Base-by-base conservation (phyloP, 169 alveolate species). In the Cryptosporidium ubiquitum region DNA sequence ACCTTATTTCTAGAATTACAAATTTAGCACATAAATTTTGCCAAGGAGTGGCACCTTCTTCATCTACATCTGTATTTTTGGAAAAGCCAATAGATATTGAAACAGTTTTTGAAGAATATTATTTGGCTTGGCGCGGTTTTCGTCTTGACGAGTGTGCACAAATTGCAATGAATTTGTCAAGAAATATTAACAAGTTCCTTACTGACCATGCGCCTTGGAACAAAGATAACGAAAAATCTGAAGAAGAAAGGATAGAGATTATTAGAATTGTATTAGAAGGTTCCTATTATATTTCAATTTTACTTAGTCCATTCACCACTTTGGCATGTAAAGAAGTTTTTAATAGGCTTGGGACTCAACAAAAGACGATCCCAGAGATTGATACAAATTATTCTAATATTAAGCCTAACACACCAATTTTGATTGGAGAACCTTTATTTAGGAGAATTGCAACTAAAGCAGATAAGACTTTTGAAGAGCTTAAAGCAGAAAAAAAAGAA, bases 201-300 rank as follows among this genome's bases (percentile, higher is more conserved):
- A 96, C 98, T 0, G 96, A 93, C 61, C 91, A 86, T 14, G 97
- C 96, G 12, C 98, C 98, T 5, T 96, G 98, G 98, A 85, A 86
- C 71, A 86, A 85, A 68, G 73, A 64, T 57, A 91, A 74, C 33
- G 89, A 70, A 7, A 91, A 69, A 37, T 71, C 89, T 20, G 93
- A 85, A 31, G 93, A 93, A 31, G 85, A 92, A 18, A 58, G 75
- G 5, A 31, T 40, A 26, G 96, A 93, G 31, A 91, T 92, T 18
- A 93, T 96, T n/a, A 93, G 98, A 61, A 74, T 93, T n/a, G 93
- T 93, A 71, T 91, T 96, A 69, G 98, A 97, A 91, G 95, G 96
- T n/a, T 92, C 96, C 35, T 97, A 96, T 89, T 93, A 93, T 55
- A 79, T 95, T 75, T 96, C 96, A 16, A 96, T 95, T 86, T 86